Evolutionary conservation across 208 protist genomes (phyloP).

Genomic region (Entamoeba histolytica): DNA sequence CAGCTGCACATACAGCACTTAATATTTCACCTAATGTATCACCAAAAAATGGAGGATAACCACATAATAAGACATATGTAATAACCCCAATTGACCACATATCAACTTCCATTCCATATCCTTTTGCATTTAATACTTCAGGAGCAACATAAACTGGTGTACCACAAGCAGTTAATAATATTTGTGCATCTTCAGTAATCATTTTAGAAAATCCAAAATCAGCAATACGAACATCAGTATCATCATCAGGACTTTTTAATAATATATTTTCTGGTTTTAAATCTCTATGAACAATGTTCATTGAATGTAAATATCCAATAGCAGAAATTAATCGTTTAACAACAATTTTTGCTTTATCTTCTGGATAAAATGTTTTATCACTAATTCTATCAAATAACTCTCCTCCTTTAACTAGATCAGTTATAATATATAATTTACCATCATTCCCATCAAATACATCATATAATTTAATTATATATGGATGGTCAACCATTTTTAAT

Average conservation of each 20-base stretch:
- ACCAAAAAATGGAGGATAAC: neutral
- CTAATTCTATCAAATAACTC: neutral
- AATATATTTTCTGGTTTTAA: neutral
- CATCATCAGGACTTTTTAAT: neutral
- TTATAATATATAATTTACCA: neutral
- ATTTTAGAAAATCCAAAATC: neutral
- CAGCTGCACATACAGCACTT: neutral
- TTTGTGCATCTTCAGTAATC: neutral
- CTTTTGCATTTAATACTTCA: conserved; percentile 10
- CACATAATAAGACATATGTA: conserved; percentile 14
- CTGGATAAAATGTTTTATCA: neutral
- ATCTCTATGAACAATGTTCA: neutral
- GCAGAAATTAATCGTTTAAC: neutral
- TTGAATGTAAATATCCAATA: neutral
- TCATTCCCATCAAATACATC: neutral
- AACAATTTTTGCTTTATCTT: neutral
- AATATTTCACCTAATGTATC: neutral
- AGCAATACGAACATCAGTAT: neutral
- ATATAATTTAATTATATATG: neutral
- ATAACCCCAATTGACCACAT: conserved; percentile 25
- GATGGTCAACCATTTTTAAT: neutral
- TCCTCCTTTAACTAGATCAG: neutral
- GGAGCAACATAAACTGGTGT: conserved; percentile 2
- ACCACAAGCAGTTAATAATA: neutral
- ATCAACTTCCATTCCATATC: conserved; percentile 15